phyloP scores from a whole-genome alignment of 192 early-diverging fungal species.

The Rhizoclosmatium globosum region DNA sequence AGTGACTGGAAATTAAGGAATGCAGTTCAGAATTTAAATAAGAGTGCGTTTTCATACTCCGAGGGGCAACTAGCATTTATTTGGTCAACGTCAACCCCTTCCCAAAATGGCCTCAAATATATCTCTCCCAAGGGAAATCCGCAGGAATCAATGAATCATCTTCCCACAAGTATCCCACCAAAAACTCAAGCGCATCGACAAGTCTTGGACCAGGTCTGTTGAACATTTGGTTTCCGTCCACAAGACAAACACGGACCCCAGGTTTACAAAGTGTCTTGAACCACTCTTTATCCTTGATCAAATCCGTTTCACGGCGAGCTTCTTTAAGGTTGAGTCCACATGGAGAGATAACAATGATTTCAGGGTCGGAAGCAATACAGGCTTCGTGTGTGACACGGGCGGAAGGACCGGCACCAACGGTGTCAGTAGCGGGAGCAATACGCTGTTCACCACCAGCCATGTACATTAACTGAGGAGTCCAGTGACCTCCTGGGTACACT shows the following conservation, averaged over 20 bases:
- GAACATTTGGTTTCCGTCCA: slow-evolving; percentile 69
- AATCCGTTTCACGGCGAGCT: slow-evolving; percentile 43
- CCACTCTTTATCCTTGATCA: slow-evolving; percentile 40
- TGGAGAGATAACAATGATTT: slow-evolving; percentile 54
- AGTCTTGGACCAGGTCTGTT: slow-evolving; percentile 64
- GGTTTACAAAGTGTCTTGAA: slow-evolving; percentile 38
- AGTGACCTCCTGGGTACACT: slow-evolving; percentile 61
- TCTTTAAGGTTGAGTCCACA: slow-evolving; percentile 59
- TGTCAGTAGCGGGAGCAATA: slow-evolving; percentile 39
- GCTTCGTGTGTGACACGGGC: slow-evolving; percentile 31
- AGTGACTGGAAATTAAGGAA: too few relatives aligned
- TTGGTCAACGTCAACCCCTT: too few relatives aligned
- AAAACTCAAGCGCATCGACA: slow-evolving; percentile 63
- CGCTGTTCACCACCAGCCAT: slow-evolving; percentile 59
- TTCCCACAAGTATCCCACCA: slow-evolving; percentile 57
- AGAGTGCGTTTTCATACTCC: too few relatives aligned
- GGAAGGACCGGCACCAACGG: slow-evolving; percentile 49
- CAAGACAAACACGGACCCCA: slow-evolving; percentile 48
- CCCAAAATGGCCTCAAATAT: neutral
- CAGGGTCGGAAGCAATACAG: slow-evolving; percentile 47
- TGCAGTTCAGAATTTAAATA: too few relatives aligned
- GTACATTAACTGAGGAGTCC: slow-evolving; percentile 55
- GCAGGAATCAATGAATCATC: slow-evolving; percentile 46
- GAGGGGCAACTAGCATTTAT: too few relatives aligned
- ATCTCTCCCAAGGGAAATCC: slow-evolving; percentile 52